Conservation (phyloP, 2,329 filamentous ascomycete species). For the Teratosphaeria gauchensis region DNA sequence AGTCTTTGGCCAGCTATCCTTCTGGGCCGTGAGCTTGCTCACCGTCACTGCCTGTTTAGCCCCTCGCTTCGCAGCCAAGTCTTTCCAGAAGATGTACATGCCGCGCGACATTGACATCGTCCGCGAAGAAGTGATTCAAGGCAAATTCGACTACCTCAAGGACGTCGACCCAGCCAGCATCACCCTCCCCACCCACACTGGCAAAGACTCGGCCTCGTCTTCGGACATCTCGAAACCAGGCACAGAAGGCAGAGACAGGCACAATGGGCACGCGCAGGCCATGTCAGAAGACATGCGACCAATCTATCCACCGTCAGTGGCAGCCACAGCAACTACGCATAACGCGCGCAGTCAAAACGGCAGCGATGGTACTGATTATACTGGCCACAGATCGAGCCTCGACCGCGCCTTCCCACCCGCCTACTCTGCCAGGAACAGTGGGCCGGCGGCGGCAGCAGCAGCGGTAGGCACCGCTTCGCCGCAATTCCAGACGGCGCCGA, state of each 20-base stretch:
- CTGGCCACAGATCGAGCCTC: conserved; percentile 38
- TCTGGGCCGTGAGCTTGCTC: conserved; percentile 77
- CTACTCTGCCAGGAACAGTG: conserved; percentile 2
- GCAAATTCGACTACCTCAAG: conserved; percentile 68
- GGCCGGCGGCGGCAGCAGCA: neutral
- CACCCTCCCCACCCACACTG: conserved; percentile 34
- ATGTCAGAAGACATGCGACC: conserved; percentile 82
- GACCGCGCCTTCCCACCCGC: conserved; percentile 31
- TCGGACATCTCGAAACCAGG: conserved; percentile 44
- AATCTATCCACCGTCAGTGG: conserved; percentile 86
- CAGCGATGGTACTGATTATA: conserved; percentile 90
- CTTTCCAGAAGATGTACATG: conserved; percentile 85
- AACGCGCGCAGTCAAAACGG: conserved; percentile 79
- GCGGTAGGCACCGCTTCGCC: conserved; percentile 35
- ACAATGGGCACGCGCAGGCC: conserved; percentile 34
- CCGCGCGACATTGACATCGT: conserved; percentile 91
- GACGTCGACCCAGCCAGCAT: conserved; percentile 36
- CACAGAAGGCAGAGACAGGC: conserved; percentile 35
- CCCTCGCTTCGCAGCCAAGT: conserved; percentile 78
- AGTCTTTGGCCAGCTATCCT: conserved; percentile 70
- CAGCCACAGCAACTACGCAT: conserved; percentile 65
- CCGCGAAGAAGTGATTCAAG: conserved; percentile 77
- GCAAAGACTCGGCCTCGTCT: conserved; percentile 46
- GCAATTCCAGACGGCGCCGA: conserved; percentile 27
- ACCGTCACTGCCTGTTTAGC: conserved; percentile 74